A percentile compares a stretch with the other conserved stretches of the same genome.
These are phyloP conservation scores for Termitomyces titanicus DNA, from an alignment of 768 basidiomycete species.

Conservation along the genomic window DNA sequence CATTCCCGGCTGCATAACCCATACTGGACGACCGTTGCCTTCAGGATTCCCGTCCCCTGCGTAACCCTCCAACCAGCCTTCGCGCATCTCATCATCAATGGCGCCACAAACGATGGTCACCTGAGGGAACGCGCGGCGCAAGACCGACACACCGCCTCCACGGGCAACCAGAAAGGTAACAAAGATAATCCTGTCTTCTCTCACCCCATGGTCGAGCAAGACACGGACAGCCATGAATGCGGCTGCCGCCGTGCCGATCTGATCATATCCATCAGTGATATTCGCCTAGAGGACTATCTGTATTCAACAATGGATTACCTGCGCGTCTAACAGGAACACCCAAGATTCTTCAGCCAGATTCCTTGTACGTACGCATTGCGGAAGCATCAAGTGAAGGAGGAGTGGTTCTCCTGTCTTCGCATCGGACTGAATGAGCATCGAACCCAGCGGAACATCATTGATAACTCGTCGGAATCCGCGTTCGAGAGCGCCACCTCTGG, in stretches of 20 bases:
- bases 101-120: constrained; percentile 85
- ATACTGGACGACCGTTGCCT: constrained; percentile 60
- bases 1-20: constrained; percentile 86
- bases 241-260: constrained; percentile 93
- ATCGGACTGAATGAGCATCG: constrained; percentile 88
- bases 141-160: constrained; percentile 72
- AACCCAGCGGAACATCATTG: constrained; percentile 82
- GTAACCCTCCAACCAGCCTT: constrained; percentile 65
- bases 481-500: constrained; percentile 85
- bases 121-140: constrained; percentile 79
- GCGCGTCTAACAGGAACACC: constrained; percentile 89
- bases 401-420: constrained; percentile 82
- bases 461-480: constrained; percentile 88
- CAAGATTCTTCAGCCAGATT: constrained; percentile 63
- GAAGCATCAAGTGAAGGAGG: constrained; percentile 79
- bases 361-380: constrained; percentile 63
- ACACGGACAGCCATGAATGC: constrained; percentile 95
- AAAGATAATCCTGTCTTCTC: constrained; percentile 81
- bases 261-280: neutral
- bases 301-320: constrained; percentile 40
- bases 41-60: constrained; percentile 45
- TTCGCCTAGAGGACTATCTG: neutral
- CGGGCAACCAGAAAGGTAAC: constrained; percentile 85
- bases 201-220: constrained; percentile 88
- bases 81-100: constrained; percentile 73